Evolutionary conservation across 2,329 filamentous ascomycete genomes (phyloP).

Genomic region (Diaporthe capsici): DNA sequence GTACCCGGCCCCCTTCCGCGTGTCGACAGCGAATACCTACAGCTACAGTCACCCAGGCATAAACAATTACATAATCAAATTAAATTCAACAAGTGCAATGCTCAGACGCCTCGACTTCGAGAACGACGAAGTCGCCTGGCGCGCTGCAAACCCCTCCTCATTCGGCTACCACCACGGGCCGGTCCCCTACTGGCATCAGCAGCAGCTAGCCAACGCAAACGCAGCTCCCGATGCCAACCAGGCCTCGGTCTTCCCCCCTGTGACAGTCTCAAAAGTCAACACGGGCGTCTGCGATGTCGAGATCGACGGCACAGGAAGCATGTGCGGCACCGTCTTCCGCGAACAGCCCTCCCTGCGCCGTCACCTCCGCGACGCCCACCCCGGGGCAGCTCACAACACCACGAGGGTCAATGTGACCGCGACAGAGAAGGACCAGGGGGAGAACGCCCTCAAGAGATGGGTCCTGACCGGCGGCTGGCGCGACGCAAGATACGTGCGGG

Average conservation of each 20-base stretch:
- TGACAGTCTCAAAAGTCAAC: background rate
- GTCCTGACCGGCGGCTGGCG: background rate
- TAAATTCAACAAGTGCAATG: background rate
- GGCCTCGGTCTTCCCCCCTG: accelerated
- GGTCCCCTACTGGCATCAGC: background rate
- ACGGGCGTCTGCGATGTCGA: background rate
- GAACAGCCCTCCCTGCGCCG: background rate
- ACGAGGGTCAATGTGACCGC: background rate
- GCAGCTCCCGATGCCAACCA: background rate
- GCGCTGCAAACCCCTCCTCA: background rate
- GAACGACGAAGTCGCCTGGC: slow-evolving; percentile 4
- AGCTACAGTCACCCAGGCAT: background rate
- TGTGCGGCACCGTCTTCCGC: background rate
- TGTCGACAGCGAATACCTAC: background rate
- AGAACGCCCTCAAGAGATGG: background rate
- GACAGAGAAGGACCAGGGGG: background rate
- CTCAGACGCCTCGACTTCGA: background rate
- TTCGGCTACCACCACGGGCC: slow-evolving; percentile 4
- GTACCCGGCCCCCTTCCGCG: background rate
- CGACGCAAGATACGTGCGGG: background rate
- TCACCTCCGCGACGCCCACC: background rate
- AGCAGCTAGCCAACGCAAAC: background rate
- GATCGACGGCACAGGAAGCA: background rate
- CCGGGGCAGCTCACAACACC: background rate
- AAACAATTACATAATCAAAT: background rate